A percentile compares a stretch with the other conserved stretches of the same genome.
Conservation (phyloP, 352 stramenopile genomes). For the Pythium rhizo-oryzae region DNA sequence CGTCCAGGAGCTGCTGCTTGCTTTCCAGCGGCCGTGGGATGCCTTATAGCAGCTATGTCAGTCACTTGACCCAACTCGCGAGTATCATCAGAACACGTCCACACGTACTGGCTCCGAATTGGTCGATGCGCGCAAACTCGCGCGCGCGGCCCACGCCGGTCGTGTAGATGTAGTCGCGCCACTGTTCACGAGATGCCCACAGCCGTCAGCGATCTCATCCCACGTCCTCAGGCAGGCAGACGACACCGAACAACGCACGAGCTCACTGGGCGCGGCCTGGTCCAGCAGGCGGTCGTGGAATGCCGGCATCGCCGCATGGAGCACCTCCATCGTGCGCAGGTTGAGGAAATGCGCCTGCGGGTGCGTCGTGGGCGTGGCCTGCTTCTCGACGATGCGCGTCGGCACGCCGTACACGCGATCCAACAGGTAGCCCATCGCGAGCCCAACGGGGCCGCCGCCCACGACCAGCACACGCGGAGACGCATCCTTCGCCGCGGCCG, state of each 20-base stretch:
- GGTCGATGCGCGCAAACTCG: conserved; percentile 79
- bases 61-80: background rate
- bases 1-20: conserved; percentile 39
- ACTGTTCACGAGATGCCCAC: conserved; percentile 43
- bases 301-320: conserved; percentile 69
- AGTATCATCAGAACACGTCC: background rate
- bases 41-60: conserved; percentile 24
- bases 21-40: conserved; percentile 42
- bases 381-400: conserved; percentile 77
- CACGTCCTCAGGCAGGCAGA: too few species aligned
- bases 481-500: background rate
- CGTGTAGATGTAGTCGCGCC: conserved; percentile 87
- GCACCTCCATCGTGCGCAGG: conserved; percentile 93
- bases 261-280: conserved; percentile 58
- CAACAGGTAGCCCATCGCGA: conserved; percentile 68
- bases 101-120: conserved; percentile 65
- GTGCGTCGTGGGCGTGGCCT: conserved; percentile 77
- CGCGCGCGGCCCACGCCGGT: conserved; percentile 61
- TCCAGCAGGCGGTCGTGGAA: conserved; percentile 75
- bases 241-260: conserved; percentile 38
- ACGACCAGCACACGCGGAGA: conserved; percentile 66
- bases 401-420: conserved; percentile 72
- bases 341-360: conserved; percentile 97
- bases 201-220: background rate
- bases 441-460: conserved; percentile 69